A percentile compares a stretch with the other conserved stretches of the same genome.
These are phyloP conservation scores for Pichia sporocuriosa DNA, from an alignment of 805 yeast species.

Conservation along the genomic window DNA sequence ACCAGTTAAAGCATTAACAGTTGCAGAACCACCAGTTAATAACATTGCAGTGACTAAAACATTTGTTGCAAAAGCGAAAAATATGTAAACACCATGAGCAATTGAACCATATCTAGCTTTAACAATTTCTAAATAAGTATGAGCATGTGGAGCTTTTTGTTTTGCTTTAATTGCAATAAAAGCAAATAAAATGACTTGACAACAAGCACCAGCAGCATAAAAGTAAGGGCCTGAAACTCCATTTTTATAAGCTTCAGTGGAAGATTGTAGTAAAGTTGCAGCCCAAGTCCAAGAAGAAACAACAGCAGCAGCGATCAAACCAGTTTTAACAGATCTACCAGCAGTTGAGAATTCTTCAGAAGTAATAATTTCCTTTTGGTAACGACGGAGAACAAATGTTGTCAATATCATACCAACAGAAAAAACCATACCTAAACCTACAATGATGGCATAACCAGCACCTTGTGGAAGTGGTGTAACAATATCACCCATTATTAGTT, in stretches of 20 bases:
- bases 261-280: slow-evolving; percentile 67
- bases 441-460: slow-evolving; percentile 82
- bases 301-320: slow-evolving; percentile 82
- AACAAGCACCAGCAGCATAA: slow-evolving; percentile 88
- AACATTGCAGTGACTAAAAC: slow-evolving; percentile 90
- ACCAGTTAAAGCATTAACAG: slow-evolving; percentile 74
- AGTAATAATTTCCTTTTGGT: slow-evolving; percentile 79
- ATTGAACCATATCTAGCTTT: slow-evolving; percentile 71
- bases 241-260: slow-evolving; percentile 68
- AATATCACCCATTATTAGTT: slow-evolving; percentile 2
- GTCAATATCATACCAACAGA: slow-evolving; percentile 66
- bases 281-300: slow-evolving; percentile 95
- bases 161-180: slow-evolving; percentile 84
- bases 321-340: slow-evolving; percentile 80
- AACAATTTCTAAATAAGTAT: slow-evolving; percentile 83
- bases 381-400: slow-evolving; percentile 64
- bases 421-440: slow-evolving; percentile 80
- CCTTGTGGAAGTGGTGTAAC: slow-evolving; percentile 45
- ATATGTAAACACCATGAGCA: slow-evolving; percentile 64
- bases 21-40: slow-evolving; percentile 84
- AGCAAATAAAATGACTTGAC: slow-evolving; percentile 81
- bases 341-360: slow-evolving; percentile 95
- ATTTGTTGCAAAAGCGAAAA: slow-evolving; percentile 83
- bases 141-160: slow-evolving; percentile 85
- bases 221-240: slow-evolving; percentile 76